Base-by-base conservation (phyloP, 2,329 filamentous ascomycete genomes). In the Botrytis deweyae region DNA sequence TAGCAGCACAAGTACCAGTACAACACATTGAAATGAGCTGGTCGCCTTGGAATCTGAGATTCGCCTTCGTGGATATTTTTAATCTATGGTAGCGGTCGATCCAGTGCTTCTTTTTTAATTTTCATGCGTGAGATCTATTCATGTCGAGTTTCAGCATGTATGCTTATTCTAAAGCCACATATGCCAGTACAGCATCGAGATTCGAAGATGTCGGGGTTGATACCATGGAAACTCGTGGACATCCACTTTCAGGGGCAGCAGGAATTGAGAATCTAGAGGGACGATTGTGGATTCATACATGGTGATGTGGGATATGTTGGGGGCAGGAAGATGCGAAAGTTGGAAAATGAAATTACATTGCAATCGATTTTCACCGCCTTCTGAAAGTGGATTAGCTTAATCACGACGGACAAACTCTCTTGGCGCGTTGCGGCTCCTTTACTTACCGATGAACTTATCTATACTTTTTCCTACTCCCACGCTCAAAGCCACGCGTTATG, bases 351-450 rank as follows among this genome's bases (percentile, higher is more conserved):
- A 12, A 38, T 62, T n/a, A n/a, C 20, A 61, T 16, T 49, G 38
- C 25, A 8, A 14, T 14, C 7, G 6, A 25, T 20, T 9, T 29
- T 63, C 61, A 42, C 38, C 61, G 38, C 25, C 38, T 63, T 42
- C 58, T 58, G 3, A 18, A 58, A 58, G 14, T 16, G 52, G n/a
- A 29, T 18, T 58, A 29, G 52, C 6, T 58, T 58, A 18, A 3
- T 58, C 61, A 42, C 14, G 20, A n/a, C 25, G 62, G 62, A 20
- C 61, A 63, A 40, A 36, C 25, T 29, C 18, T 42, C 62, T 64
- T 64, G 25, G 62, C 62, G 25, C n/a, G 62, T 64, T 38, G 40
- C 64, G 64, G 44, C 33, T 67, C 64, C 33, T 66, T 66, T 9
- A 14, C 36, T 36, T 33, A 18, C 22, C 64, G 29, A 25, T 18